Conservation (phyloP, 2,329 filamentous ascomycete species). For the Sporothrix pallida region DNA sequence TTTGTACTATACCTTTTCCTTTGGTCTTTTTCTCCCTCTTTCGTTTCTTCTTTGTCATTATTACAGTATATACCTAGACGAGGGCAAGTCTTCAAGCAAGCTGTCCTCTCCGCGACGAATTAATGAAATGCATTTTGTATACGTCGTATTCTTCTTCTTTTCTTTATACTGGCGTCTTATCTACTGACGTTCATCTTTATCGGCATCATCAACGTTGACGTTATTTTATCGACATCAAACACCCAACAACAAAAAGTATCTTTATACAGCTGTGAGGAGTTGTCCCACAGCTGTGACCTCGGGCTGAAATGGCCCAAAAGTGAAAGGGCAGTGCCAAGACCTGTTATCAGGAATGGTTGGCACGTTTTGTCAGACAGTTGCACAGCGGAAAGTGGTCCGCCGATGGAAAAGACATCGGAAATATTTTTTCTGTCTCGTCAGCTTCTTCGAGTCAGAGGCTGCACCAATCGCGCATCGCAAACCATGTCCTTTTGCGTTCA, state of each 20-base stretch:
- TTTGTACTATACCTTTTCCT: not conserved
- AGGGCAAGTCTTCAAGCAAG: constrained; percentile 12
- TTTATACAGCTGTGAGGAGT: not conserved
- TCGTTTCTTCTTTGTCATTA: not conserved
- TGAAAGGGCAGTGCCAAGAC: not conserved
- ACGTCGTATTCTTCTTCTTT: too few species aligned
- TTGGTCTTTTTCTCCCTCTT: not conserved
- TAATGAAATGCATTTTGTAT: not conserved
- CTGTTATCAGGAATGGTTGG: not conserved
- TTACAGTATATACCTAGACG: constrained; percentile 26
- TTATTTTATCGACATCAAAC: too few species aligned
- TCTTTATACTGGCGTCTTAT: too few species aligned
- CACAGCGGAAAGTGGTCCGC: not conserved
- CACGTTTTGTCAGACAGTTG: not conserved
- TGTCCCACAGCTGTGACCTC: constrained; percentile 19
- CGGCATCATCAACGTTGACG: too few species aligned
- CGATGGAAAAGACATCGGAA: too few species aligned
- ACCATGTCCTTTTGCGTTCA: not conserved
- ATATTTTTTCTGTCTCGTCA: too few species aligned
- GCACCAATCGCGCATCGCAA: not conserved
- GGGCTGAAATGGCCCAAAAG: not conserved
- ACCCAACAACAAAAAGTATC: not conserved
- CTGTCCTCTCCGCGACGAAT: constrained; percentile 19
- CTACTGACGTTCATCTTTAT: too few species aligned
- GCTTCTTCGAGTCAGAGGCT: not conserved